Percentiles rank a stretch among this genome's conserved stretches.
phyloP scores from a whole-genome alignment of 345 rosid species.

The Sisymbrium altissimum region DNA sequence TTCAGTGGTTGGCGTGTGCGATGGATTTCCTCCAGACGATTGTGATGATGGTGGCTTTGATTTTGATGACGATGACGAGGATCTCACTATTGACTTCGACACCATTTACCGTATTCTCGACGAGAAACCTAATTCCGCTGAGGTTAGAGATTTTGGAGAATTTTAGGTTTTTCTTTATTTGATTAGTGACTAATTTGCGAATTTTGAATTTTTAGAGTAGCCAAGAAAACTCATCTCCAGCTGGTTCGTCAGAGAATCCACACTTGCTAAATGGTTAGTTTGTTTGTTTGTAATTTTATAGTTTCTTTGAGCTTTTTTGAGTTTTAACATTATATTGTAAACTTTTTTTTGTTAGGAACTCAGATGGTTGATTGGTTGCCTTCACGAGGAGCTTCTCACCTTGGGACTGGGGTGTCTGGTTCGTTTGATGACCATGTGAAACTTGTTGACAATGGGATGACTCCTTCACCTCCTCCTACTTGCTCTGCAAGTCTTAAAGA shows the following conservation, averaged over 20 bases:
- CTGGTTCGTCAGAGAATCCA: slow-evolving; percentile 28
- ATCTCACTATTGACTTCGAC: slow-evolving; percentile 42
- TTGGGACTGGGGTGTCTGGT: slow-evolving; percentile 19
- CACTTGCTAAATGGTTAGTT: slow-evolving; percentile 43
- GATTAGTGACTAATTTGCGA: too few species aligned
- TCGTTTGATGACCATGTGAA: slow-evolving; percentile 33
- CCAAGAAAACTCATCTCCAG: slow-evolving; percentile 33
- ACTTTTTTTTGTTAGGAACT: slow-evolving; percentile 45
- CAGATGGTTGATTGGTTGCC: slow-evolving; percentile 32
- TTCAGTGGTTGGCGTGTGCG: slow-evolving; percentile 12
- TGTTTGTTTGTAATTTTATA: too few species aligned
- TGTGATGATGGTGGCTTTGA: slow-evolving; percentile 9
- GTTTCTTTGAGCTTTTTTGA: too few species aligned
- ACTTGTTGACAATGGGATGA: too few species aligned
- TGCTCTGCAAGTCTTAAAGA: slow-evolving; percentile 45
- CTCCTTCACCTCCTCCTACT: slow-evolving; percentile 38
- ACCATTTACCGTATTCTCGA: slow-evolving; percentile 39
- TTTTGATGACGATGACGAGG: slow-evolving; percentile 26
- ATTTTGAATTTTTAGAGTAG: slow-evolving; percentile 43
- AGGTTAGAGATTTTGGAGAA: too few species aligned
- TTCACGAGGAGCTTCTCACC: slow-evolving; percentile 24
- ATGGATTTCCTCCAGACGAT: slow-evolving; percentile 27
- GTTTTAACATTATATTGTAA: too few species aligned
- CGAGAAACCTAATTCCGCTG: slow-evolving; percentile 31
- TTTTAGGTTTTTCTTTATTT: too few species aligned